A percentile compares a stretch with the other conserved stretches of the same genome.
Conservation (phyloP, 225 moss, liverwort and hornwort genomes). For the Asterella californica region DNA sequence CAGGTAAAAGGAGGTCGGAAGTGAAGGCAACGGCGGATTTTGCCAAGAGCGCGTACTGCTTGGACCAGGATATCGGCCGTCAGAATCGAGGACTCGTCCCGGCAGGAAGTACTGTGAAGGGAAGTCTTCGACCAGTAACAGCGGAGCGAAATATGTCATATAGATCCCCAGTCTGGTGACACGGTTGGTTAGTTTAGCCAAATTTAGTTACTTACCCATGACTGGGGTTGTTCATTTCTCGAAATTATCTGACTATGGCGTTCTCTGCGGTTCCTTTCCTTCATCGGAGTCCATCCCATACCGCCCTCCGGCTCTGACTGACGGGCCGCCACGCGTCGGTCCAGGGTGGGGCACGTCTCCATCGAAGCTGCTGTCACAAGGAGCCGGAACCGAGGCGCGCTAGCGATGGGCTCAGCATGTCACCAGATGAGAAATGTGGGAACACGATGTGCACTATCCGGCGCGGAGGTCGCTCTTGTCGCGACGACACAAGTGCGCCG, state of each 20-base stretch:
- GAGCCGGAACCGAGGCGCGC: not conserved
- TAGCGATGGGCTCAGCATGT: not conserved
- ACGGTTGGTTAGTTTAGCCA: no score
- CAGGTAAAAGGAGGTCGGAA: not conserved
- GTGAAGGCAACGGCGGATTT: no score
- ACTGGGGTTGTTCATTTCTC: no score
- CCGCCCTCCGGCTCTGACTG: no score
- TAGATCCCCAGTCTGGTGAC: no score
- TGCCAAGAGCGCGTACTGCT: not conserved
- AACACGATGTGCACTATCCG: not conserved
- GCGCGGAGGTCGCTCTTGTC: not conserved
- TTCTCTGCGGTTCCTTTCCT: no score
- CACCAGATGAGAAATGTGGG: not conserved
- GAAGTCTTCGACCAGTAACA: not conserved
- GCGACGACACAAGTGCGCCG: not conserved
- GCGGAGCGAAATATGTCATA: not conserved
- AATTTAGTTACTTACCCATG: no score
- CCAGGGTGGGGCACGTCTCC: not conserved
- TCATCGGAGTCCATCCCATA: no score
- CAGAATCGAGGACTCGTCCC: no score
- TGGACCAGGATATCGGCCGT: no score
- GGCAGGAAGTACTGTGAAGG: no score
- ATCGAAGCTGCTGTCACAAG: not conserved
- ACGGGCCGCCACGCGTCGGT: not conserved
- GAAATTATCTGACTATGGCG: no score